Percentiles rank a stretch among this genome's conserved stretches.
These are phyloP conservation scores for Penicillium sp. DNA, from an alignment of 2,329 filamentous ascomycete genomes.

Conservation along the genomic window DNA sequence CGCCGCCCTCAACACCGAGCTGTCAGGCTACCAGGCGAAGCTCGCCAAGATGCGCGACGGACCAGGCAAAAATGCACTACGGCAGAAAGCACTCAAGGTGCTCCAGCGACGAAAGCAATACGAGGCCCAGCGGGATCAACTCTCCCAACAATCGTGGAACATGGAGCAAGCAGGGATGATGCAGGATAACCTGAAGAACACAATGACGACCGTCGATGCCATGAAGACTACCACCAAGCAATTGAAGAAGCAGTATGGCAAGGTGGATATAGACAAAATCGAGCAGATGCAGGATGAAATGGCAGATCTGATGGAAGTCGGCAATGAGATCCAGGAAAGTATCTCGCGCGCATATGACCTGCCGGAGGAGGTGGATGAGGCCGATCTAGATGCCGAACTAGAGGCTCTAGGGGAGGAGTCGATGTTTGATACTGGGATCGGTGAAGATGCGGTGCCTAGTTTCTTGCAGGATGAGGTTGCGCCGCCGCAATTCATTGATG, in stretches of 20 bases:
- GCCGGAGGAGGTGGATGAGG: conserved; percentile 94
- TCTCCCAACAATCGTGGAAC: conserved; percentile 93
- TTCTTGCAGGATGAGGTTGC: conserved; percentile 85
- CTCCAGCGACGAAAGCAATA: conserved; percentile 91
- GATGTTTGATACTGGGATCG: conserved; percentile 69
- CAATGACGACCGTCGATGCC: conserved; percentile 95
- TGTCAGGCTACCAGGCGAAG: conserved; percentile 79
- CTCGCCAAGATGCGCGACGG: conserved; percentile 91
- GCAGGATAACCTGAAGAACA: conserved; percentile 97
- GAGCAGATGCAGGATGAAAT: conserved; percentile 98
- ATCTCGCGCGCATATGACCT: conserved; percentile 87
- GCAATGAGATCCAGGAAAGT: conserved; percentile 96
- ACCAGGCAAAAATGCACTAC: conserved; percentile 84
- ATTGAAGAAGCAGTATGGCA: conserved; percentile 88
- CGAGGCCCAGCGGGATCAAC: conserved; percentile 87
- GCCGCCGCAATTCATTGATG: conserved; percentile 83
- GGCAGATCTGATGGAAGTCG: conserved; percentile 94
- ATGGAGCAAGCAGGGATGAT: conserved; percentile 98
- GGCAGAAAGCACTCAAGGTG: conserved; percentile 89
- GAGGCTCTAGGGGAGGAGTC: conserved; percentile 91
- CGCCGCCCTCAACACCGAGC: conserved; percentile 82
- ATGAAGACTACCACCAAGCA: conserved; percentile 97
- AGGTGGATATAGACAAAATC: conserved; percentile 96
- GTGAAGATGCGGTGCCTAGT: conserved; percentile 61
- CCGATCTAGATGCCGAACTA: conserved; percentile 89